Base-by-base conservation (phyloP, 2,329 filamentous ascomycete genomes). In the Uncinocarpus reesii region DNA sequence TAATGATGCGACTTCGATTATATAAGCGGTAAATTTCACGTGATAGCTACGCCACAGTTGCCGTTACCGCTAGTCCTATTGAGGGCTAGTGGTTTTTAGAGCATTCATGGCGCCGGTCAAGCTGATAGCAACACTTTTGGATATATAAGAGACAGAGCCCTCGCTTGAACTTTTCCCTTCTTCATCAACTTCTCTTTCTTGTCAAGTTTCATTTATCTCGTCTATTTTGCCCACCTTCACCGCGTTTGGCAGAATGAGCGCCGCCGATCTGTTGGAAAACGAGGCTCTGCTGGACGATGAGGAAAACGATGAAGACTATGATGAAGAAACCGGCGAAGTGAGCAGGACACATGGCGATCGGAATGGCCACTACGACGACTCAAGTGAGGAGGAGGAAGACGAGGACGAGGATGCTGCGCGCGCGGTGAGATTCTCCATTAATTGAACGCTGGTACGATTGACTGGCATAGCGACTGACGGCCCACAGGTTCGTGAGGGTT, bases 331-430 rank as follows among this genome's bases (percentile, higher is more conserved):
- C 21, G 84, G 80, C 45, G 77, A 84, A 58, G 65, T 70, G 40
- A 72, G 61, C 48, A 58, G 57, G 65, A 72, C 60, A 63, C 52
- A 55, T 63, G 58, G 64, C 68, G 52, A 60, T n/a, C 59, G 62
- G 28, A 66, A 69, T 40, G 69, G 65, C 41, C 63, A 72, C 42
- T 68, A 86, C 47, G 83, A 90, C 59, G 88, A 95, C 66, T 94
- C 86, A 0, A 93, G 86, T 58, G 88, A 94, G 58, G 88, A 95
- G 61, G 88, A 94, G 49, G 87, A 93, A 47, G 87, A 95, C 51
- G 88, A 95, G 50, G 88, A 95, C 56, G 84, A 88, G 62, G 88
- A 92, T 63, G 87, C 86, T 59, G 83, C 80, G 54, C 78, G 80
- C 57, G 83, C 80, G 65, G 85, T 92, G 70, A 58, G 73, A n/a